Evolutionary conservation across 768 basidiomycete genomes (phyloP).

Genomic region (Leucosporidium creatinivorum): DNA sequence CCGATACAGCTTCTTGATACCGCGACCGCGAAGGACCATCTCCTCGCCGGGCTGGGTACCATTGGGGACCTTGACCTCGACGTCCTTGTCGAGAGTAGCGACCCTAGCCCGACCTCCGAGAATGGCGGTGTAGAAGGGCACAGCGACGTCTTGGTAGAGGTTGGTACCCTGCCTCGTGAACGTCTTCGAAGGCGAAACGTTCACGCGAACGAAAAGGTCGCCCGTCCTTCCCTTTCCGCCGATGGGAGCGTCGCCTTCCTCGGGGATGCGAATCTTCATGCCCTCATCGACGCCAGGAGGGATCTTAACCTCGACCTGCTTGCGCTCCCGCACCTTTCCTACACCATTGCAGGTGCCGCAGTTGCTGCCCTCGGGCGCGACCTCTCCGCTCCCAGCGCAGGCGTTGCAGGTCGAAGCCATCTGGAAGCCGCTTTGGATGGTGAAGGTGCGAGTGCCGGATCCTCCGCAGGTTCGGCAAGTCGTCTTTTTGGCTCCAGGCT

Average conservation of each 20-base stretch:
- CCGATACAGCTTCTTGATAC: slow-evolving; percentile 60
- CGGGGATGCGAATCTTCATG: slow-evolving; percentile 75
- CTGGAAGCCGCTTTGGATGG: slow-evolving; percentile 88
- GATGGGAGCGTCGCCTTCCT: slow-evolving; percentile 75
- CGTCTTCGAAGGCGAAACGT: slow-evolving; percentile 69
- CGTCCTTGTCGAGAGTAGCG: slow-evolving; percentile 89
- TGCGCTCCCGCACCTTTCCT: slow-evolving; percentile 75
- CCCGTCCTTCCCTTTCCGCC: slow-evolving; percentile 69
- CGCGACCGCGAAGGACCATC: slow-evolving; percentile 83
- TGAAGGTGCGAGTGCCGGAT: slow-evolving; percentile 77
- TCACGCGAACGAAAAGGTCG: slow-evolving; percentile 78
- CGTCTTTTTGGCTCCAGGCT: slow-evolving; percentile 70
- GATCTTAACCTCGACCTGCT: slow-evolving; percentile 69
- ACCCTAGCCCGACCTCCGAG: slow-evolving; percentile 89
- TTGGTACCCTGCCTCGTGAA: slow-evolving; percentile 89
- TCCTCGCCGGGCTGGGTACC: slow-evolving; percentile 97
- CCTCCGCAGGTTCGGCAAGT: slow-evolving; percentile 77
- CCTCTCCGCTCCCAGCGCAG: slow-evolving; percentile 74
- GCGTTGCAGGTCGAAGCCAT: slow-evolving; percentile 84
- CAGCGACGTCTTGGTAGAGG: slow-evolving; percentile 77
- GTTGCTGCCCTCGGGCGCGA: slow-evolving; percentile 66
- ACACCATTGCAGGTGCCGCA: slow-evolving; percentile 77
- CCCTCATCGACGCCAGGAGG: slow-evolving; percentile 92
- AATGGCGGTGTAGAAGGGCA: slow-evolving; percentile 83
- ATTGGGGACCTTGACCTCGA: slow-evolving; percentile 81